Evolutionary conservation across 805 yeast genomes (phyloP), one percentile per base, ranked within the genome.

Genomic region (Komagataella pastoris): DNA sequence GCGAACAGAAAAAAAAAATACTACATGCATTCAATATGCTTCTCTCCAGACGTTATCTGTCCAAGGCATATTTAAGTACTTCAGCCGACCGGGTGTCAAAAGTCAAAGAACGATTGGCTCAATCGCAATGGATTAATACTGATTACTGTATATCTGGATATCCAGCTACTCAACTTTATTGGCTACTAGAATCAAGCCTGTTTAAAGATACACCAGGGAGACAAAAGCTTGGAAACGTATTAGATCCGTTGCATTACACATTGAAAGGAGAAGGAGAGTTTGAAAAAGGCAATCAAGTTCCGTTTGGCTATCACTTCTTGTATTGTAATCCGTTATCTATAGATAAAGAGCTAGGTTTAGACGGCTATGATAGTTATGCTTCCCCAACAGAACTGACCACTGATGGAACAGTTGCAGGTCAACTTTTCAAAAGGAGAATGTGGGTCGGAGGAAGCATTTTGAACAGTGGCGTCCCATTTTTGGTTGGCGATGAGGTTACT

Each of bases 351-450:
- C 61, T 88, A 17, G 81, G 84, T 2, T 12, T n/a, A 21, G 97
- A 89, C 64, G 96, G 97, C 1, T 89, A 88, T 65, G 95, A 85
- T 56, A 73, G 81, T 48, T 79, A 84, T 57, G 93, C 85, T 60
- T 79, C 89, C 0, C 95, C 95, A 0, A 54, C 8, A 10, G 45
- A 46, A 14, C 40, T 36, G 5, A 17, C 18, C 24, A 47, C 50
- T 14, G 49, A 44, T 4, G 44, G 19, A 40, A 47, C 49, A 17
- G 23, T 30, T 21, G 40, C 40, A 14, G 40, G 40, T 30, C 57
- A 63, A 30, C 65, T 66, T 18, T 84, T 75, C 58, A 66, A 64
- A 36, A 66, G 91, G 54, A 69, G 97, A 21, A 74, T 90, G 78
- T 89, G 97, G 97, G 80, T 76, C 0, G 78, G 82, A 36, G 97